A percentile compares a stretch with the other conserved stretches of the same genome.
These are phyloP conservation scores for Zarea fungicola DNA, from an alignment of 2,329 filamentous ascomycete genomes.

Conservation along the genomic window DNA sequence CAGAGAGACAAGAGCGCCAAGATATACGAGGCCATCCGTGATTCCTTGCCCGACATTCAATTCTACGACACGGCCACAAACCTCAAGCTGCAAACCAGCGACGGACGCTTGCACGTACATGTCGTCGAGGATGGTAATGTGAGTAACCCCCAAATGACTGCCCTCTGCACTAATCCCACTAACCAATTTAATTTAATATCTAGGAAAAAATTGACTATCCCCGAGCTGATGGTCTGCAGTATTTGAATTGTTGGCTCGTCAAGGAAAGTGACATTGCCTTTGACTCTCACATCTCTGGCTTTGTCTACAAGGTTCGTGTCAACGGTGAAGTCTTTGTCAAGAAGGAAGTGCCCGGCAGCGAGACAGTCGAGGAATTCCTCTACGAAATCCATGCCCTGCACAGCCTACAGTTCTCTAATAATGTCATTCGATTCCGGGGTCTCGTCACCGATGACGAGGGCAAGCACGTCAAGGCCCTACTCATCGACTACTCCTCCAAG, in stretches of 20 bases:
- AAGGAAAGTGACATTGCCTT: constrained; percentile 74
- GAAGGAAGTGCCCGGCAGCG: constrained; percentile 94
- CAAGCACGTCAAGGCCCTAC: constrained; percentile 74
- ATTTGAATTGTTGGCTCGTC: constrained; percentile 61
- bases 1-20: constrained; percentile 89
- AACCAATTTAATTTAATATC: too few species aligned
- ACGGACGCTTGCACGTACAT: constrained; percentile 87
- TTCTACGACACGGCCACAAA: constrained; percentile 97
- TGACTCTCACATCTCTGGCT: constrained; percentile 90
- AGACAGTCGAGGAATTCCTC: constrained; percentile 91
- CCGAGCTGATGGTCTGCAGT: constrained; percentile 63
- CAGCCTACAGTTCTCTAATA: constrained; percentile 63
- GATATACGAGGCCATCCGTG: constrained; percentile 91
- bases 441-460: constrained; percentile 88
- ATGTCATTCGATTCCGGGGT: constrained; percentile 82
- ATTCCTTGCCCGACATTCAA: constrained; percentile 86
- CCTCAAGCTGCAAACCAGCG: constrained; percentile 82
- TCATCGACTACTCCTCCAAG: constrained; percentile 82
- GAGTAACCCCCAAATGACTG: constrained; percentile 25
- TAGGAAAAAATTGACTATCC: constrained; percentile 87
- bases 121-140: constrained; percentile 93
- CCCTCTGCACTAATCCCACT: constrained; percentile 8
- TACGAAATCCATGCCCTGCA: constrained; percentile 97
- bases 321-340: constrained; percentile 73
- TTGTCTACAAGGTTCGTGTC: constrained; percentile 87